Evolutionary conservation across 148 eudicot species (phyloP).

Genomic region (Heliosperma pusillum): DNA sequence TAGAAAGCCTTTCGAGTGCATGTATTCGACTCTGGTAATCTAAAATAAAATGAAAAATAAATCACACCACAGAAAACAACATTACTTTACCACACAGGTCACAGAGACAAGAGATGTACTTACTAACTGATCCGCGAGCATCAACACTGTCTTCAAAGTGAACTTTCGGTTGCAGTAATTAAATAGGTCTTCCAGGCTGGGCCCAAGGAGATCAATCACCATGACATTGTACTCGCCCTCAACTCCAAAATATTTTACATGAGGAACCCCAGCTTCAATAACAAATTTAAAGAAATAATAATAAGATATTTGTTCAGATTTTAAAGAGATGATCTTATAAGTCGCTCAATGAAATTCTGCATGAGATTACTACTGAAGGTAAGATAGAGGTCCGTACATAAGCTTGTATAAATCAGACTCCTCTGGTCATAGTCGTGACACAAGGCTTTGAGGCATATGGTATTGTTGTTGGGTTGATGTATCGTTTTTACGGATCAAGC

Average conservation of each 20-base stretch:
- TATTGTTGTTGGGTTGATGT: background rate
- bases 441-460: background rate
- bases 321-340: background rate
- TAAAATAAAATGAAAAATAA: constrained; percentile 16
- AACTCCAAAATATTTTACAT: constrained; percentile 53
- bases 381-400: background rate
- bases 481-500: background rate
- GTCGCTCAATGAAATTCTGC: background rate
- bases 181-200: constrained; percentile 57
- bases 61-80: background rate
- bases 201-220: constrained; percentile 66
- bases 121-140: constrained; percentile 64
- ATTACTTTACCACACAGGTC: background rate
- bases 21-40: constrained; percentile 62
- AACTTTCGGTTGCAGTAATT: constrained; percentile 51
- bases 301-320: background rate
- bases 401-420: background rate
- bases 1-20: constrained; percentile 62
- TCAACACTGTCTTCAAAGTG: constrained; percentile 50
- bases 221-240: constrained; percentile 57
- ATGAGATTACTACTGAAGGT: too few relatives aligned
- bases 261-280: constrained; percentile 50
- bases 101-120: constrained; percentile 5
- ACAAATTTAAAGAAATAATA: constrained; percentile 2
- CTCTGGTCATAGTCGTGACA: background rate